phyloP scores from a whole-genome alignment of 306 rosid species.

The Ochetophila trinervis region DNA sequence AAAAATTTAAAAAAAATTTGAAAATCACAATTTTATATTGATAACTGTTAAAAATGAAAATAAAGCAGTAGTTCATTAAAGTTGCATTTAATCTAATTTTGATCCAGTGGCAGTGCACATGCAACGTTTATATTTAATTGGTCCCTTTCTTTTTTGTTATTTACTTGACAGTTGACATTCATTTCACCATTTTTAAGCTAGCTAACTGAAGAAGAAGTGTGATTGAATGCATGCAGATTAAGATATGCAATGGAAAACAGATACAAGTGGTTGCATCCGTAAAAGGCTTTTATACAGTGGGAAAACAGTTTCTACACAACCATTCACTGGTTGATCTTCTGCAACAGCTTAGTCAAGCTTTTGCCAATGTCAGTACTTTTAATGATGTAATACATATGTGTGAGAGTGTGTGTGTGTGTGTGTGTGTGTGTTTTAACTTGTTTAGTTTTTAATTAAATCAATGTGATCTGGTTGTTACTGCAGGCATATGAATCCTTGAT shows the following conservation, averaged over 20 bases:
- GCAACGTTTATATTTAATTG: background rate
- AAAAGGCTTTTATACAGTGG: slow-evolving; percentile 80
- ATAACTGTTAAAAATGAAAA: too few species aligned
- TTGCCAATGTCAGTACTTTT: slow-evolving; percentile 59
- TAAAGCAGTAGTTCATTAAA: too few species aligned
- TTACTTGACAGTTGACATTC: background rate
- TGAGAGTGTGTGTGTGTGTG: too few species aligned
- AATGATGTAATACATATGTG: background rate
- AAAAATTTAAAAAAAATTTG: too few species aligned
- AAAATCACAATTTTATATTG: too few species aligned
- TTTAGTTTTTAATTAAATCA: background rate
- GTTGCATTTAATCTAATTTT: background rate
- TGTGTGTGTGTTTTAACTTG: too few species aligned
- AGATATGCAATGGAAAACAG: slow-evolving; percentile 84
- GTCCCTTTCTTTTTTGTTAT: background rate
- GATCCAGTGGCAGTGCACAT: background rate
- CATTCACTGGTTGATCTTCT: slow-evolving; percentile 90
- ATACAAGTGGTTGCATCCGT: slow-evolving; percentile 76
- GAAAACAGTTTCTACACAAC: slow-evolving; percentile 63
- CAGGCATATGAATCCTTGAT: slow-evolving; percentile 84
- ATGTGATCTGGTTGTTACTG: slow-evolving; percentile 13
- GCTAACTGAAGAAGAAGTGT: slow-evolving; percentile 4
- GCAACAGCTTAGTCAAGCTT: slow-evolving; percentile 88
- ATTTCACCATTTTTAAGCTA: background rate
- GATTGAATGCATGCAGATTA: slow-evolving; percentile 52